Percentiles rank a stretch among this genome's conserved stretches.
Conservation (phyloP, 208 protist genomes). For the Lotmaria passim region DNA sequence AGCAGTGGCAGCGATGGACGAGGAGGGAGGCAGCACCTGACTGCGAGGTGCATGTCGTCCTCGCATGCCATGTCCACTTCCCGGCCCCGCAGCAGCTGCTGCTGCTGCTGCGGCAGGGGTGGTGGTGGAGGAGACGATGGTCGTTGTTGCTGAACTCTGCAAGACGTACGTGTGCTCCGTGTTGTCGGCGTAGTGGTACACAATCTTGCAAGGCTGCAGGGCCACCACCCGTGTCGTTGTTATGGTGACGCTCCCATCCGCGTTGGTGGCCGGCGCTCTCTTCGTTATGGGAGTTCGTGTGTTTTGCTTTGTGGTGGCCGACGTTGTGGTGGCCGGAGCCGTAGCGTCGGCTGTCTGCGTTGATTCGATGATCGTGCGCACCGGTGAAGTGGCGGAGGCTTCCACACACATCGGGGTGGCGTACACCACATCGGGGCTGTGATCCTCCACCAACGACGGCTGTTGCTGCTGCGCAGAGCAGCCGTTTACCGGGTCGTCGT, state of each 20-base stretch:
- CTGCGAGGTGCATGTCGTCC: background rate
- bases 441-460: too few relatives aligned
- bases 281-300: background rate
- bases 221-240: slow-evolving; percentile 20
- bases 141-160: background rate
- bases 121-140: background rate
- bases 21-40: background rate
- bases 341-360: background rate
- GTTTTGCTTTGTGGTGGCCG: background rate
- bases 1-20: background rate
- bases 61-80: background rate
- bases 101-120: background rate
- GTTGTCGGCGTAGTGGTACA: slow-evolving; percentile 26
- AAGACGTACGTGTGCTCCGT: slow-evolving; percentile 21
- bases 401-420: background rate
- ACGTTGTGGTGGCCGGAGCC: background rate
- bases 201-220: slow-evolving; percentile 25
- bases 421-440: background rate
- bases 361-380: background rate
- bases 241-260: slow-evolving; percentile 1
- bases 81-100: background rate
- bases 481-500: too few relatives aligned
- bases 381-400: background rate
- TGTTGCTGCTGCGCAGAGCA: too few relatives aligned
- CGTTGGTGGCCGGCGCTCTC: background rate